Evolutionary conservation across 78 protist genomes (phyloP), one percentile per base, ranked within the genome.

Genomic region (Dictyostelium intermedium): DNA sequence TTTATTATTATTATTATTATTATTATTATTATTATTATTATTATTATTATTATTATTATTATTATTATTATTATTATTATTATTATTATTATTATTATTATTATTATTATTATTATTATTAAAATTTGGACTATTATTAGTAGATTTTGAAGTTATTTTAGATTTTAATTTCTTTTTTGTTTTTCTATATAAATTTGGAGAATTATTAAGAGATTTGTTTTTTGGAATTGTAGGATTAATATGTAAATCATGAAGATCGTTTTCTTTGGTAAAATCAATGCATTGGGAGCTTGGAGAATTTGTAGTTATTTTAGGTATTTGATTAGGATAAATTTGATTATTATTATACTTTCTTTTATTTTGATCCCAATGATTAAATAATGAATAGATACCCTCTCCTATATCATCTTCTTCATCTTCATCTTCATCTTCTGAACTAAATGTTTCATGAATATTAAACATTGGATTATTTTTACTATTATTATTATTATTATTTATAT

Each of bases 1-100:
- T 35, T 74, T 74, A 16, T 74, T 76, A 39, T 39, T 76, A 39
- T 76, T 76, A 76, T 41, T 76, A 76, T 76, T 76, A 76, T 41
- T 76, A 76, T 76, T 76, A 76, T 76, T 76, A 76, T 76, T 76
- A 76, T 76, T 76, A 76, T 76, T 76, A 76, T 39, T 74, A 74
- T 74, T 74, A 74, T 74, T 74, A 74, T 74, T 74, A 74, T 74
- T 74, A 74, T 74, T 74, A 74, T 74, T 61, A 61, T 25, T 63
- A 63, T 63, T 63, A 25, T 63, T 63, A 20, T 63, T n/a, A 63
- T n/a, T n/a, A 63, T 63, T 63, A 63, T 63, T 27, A 63, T 63
- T n/a, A 61, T n/a, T 61, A 61, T n/a, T 61, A 61, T n/a, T 61
- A 63, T 63, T 63, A 63, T 63, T 63, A 63, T 63, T 63, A 63